Evolutionary conservation across 1,139 yeast species (phyloP).

Genomic region (Lodderomyces beijingensis): DNA sequence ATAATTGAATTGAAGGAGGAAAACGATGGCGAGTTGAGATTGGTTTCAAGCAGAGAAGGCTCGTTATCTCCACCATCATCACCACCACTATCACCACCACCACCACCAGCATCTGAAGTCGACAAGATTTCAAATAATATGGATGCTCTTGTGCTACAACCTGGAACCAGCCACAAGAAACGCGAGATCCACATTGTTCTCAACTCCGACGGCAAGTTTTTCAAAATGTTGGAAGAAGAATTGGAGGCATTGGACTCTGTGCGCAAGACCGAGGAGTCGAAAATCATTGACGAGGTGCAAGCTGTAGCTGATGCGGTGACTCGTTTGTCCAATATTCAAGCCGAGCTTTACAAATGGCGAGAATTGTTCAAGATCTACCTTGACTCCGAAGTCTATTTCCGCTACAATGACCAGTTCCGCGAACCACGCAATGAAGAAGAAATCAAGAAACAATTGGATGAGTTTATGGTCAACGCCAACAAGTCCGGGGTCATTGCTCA

Average conservation of each 20-base stretch:
- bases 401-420: slow-evolving; percentile 45
- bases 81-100: slow-evolving; percentile 8
- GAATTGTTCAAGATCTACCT: slow-evolving; percentile 60
- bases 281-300: slow-evolving; percentile 41
- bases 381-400: slow-evolving; percentile 63
- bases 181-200: slow-evolving; percentile 34
- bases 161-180: slow-evolving; percentile 7
- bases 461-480: slow-evolving; percentile 43
- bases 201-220: slow-evolving; percentile 48
- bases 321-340: slow-evolving; percentile 23
- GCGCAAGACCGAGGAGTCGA: slow-evolving; percentile 40
- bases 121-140: slow-evolving; percentile 5
- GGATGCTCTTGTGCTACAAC: slow-evolving; percentile 6
- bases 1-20: slow-evolving; percentile 19
- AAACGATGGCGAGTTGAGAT: slow-evolving; percentile 11
- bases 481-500: slow-evolving; percentile 35
- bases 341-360: slow-evolving; percentile 70
- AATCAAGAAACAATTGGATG: slow-evolving; percentile 35
- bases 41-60: slow-evolving; percentile 13
- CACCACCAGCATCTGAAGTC: slow-evolving; percentile 1
- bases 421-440: slow-evolving; percentile 38
- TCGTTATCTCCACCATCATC: slow-evolving; percentile 13
- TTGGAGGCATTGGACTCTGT: slow-evolving; percentile 47
- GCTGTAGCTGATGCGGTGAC: slow-evolving; percentile 28
- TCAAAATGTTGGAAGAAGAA: slow-evolving; percentile 55